phyloP scores from a whole-genome alignment of 768 basidiomycete species.

The Kondoa subrosea region DNA sequence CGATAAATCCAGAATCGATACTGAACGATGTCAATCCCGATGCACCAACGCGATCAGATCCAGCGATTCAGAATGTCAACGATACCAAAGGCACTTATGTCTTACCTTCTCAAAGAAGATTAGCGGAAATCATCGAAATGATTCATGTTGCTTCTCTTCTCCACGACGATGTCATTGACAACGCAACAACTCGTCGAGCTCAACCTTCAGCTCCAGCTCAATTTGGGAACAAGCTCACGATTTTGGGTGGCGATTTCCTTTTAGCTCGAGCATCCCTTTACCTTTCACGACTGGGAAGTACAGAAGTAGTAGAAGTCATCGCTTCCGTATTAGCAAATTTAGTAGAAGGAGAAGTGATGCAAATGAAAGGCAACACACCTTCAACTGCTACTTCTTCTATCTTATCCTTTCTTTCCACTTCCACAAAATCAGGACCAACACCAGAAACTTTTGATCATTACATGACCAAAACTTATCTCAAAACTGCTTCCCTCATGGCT shows the following conservation, averaged over 20 bases:
- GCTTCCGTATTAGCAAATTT: constrained; percentile 81
- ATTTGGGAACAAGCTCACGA: constrained; percentile 81
- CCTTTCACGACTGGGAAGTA: constrained; percentile 64
- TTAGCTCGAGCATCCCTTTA: constrained; percentile 79
- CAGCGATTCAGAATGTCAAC: constrained; percentile 20
- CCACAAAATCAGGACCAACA: constrained; percentile 16
- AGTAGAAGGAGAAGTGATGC: constrained; percentile 90
- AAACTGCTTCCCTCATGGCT: constrained; percentile 78
- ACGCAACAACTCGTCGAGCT: constrained; percentile 52
- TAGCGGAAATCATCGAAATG: constrained; percentile 96
- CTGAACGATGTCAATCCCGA: constrained; percentile 28
- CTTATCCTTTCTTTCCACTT: constrained; percentile 15
- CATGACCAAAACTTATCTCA: constrained; percentile 80
- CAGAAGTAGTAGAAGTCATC: constrained; percentile 82
- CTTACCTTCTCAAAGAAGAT: constrained; percentile 73
- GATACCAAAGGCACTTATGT: constrained; percentile 33
- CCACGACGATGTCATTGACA: constrained; percentile 78
- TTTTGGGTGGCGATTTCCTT: constrained; percentile 89
- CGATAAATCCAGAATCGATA: not conserved
- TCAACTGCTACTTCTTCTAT: constrained; percentile 20
- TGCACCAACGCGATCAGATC: constrained; percentile 21
- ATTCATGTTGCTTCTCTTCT: constrained; percentile 86
- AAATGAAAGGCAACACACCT: constrained; percentile 39
- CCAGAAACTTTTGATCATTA: constrained; percentile 42
- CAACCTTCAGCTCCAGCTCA: constrained; percentile 51